These are phyloP conservation scores for Akanthomyces muscarius DNA, from an alignment of 2,329 filamentous ascomycete species.

Conservation along the genomic window DNA sequence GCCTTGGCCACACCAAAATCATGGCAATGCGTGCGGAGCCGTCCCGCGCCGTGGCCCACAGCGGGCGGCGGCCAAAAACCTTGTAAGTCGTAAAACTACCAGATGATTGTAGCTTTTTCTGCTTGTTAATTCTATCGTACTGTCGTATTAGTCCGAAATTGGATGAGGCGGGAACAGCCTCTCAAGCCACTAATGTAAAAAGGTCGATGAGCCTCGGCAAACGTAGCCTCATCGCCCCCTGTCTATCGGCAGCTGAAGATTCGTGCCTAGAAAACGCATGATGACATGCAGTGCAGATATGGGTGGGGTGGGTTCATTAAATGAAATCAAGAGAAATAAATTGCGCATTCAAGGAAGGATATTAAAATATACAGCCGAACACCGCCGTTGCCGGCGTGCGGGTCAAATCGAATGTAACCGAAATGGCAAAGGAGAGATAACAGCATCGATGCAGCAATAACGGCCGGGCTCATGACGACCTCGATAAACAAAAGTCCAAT, in stretches of 20 bases:
- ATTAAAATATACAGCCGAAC: conserved; percentile 5
- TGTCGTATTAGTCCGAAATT: neutral
- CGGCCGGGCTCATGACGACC: conserved; percentile 13
- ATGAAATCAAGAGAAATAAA: neutral
- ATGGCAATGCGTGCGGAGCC: neutral
- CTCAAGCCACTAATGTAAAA: neutral
- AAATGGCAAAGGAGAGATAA: neutral
- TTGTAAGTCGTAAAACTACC: neutral
- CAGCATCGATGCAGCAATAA: neutral
- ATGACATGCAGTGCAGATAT: neutral
- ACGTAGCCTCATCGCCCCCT: neutral
- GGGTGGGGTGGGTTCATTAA: conserved; percentile 3
- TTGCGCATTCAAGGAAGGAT: neutral
- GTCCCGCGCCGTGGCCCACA: conserved; percentile 2
- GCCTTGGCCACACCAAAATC: neutral
- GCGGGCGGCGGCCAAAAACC: neutral
- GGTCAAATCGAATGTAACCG: neutral
- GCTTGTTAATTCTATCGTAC: neutral
- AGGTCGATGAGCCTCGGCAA: neutral
- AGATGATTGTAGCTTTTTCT: neutral
- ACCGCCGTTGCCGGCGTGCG: neutral
- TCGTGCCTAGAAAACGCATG: neutral
- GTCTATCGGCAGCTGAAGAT: neutral
- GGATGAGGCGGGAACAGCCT: neutral
- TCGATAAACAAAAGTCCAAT: neutral